A percentile compares a stretch with the other conserved stretches of the same genome.
Evolutionary conservation across 176 grass and related monocot species (phyloP).

Genomic region (Aegilops sharonensis): DNA sequence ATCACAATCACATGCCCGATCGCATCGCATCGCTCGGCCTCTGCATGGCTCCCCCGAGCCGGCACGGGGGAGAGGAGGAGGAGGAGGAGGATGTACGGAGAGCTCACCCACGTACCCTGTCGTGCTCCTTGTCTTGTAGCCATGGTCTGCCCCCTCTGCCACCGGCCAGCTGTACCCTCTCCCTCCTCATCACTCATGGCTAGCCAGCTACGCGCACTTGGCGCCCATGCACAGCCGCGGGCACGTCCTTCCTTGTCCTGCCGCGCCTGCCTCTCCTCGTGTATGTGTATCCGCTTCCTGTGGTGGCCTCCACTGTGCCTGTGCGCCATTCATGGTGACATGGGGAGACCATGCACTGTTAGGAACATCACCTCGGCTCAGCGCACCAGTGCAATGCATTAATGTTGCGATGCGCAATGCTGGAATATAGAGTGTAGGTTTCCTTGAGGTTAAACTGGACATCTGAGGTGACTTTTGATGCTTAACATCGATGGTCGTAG

Average conservation of each 20-base stretch:
- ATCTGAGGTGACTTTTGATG: neutral
- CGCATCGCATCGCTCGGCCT: neutral
- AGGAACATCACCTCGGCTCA: constrained; percentile 13
- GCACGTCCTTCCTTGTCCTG: neutral
- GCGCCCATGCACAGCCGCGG: constrained; percentile 24
- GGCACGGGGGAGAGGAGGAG: neutral
- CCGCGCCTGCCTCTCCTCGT: neutral
- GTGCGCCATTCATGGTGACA: constrained; percentile 12
- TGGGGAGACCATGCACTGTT: neutral
- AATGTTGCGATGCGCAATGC: neutral
- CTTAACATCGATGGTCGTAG: neutral
- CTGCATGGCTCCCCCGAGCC: neutral
- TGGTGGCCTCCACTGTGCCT: constrained; percentile 6
- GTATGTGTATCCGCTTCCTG: neutral
- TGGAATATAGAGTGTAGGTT: neutral
- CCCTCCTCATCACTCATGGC: neutral
- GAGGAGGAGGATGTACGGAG: constrained; percentile 6
- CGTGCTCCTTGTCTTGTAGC: constrained; percentile 28
- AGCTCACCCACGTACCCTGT: constrained; percentile 20
- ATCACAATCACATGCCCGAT: neutral
- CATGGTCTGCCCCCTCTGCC: constrained; percentile 20
- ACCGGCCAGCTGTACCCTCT: constrained; percentile 40
- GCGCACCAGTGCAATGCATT: neutral
- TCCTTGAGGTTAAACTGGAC: neutral
- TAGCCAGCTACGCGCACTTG: constrained; percentile 17